A percentile compares a stretch with the other conserved stretches of the same genome.
Conservation (phyloP, 257 asterid species). For the Ehretia macrophylla region DNA sequence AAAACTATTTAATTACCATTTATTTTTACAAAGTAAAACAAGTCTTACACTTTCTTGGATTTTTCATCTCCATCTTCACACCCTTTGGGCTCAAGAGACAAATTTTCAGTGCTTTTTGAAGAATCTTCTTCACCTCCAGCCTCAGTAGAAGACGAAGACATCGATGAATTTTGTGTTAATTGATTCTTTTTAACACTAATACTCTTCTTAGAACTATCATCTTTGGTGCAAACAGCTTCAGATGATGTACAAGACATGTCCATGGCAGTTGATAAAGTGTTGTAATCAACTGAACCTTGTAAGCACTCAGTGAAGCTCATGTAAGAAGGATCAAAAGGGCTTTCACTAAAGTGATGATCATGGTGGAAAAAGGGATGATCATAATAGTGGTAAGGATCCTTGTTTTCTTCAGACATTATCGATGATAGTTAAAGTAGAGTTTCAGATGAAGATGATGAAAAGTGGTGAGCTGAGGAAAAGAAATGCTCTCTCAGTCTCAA, state of each 20-base stretch:
- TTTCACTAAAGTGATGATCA: constrained; percentile 35
- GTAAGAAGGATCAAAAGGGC: constrained; percentile 28
- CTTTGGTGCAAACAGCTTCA: constrained; percentile 14
- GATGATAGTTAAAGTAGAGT: background rate
- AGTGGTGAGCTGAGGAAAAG: too few relatives aligned
- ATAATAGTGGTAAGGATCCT: constrained; percentile 15
- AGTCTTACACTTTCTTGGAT: constrained; percentile 58
- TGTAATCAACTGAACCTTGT: constrained; percentile 47
- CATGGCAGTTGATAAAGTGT: constrained; percentile 37
- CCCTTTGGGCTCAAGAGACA: constrained; percentile 14
- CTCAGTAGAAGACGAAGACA: constrained; percentile 57
- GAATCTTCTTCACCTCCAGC: constrained; percentile 50
- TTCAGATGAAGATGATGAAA: constrained; percentile 8
- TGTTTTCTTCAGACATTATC: constrained; percentile 41
- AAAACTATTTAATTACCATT: too few relatives aligned
- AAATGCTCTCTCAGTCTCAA: too few relatives aligned
- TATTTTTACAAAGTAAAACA: background rate
- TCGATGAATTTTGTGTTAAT: constrained; percentile 38
- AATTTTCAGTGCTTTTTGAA: constrained; percentile 41
- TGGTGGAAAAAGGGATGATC: constrained; percentile 12
- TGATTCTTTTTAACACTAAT: background rate
- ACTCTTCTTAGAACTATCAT: constrained; percentile 8
- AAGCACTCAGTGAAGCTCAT: constrained; percentile 45
- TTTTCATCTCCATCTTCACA: constrained; percentile 51
- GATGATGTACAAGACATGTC: constrained; percentile 18